Base-by-base conservation (phyloP, 2,329 filamentous ascomycete species). In the Aspergillus flavus region DNA sequence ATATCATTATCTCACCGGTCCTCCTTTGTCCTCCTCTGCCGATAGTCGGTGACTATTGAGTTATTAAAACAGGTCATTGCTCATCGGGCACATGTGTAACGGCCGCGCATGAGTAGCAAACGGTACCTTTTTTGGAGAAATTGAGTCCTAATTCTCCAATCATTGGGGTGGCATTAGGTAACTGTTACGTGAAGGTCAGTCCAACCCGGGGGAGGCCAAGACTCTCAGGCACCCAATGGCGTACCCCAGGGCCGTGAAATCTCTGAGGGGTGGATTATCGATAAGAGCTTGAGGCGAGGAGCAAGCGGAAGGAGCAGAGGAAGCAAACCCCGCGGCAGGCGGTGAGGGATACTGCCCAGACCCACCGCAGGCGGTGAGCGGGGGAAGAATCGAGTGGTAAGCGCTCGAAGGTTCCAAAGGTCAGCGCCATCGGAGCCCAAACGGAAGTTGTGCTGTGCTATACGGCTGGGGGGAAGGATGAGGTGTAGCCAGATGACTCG, bases 351-450 rank as follows among this genome's bases (percentile, higher is more conserved):
- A 74, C 71, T 74, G 73, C 52, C 73, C 64, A 1, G 52, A 46
- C 14, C 9, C 10, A 3, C 3, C 6, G 9, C 21, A 59, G 71
- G 71, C 74, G 74, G 75, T 76, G 66, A 72, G 56, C 23, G 16
- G 53, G 58, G 66, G 67, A 39, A 55, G 68, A 68, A 59, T 50
- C 36, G 57, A 74, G 74, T 59, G 72, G 75, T 58, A 75, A 62
- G 63, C 72, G 64, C 79, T 72, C 77, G 78, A 80, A 80, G 71
- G 68, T 79, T 80, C 78, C 75, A 78, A 71, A 68, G 39, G 59
- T 45, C 28, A 57, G 57, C 52, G 63, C 57, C 64, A 57, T 59
- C 46, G 50, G 55, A 54, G 58, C 57, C 58, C 63, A 54, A 50
- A 39, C 7, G 50, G 32, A 57, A 57, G 64, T 32, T 58, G 63